A percentile compares a stretch with the other conserved stretches of the same genome.
Conservation (phyloP, 108 stramenopile species). For the Cyclostephanos invisitatus region DNA sequence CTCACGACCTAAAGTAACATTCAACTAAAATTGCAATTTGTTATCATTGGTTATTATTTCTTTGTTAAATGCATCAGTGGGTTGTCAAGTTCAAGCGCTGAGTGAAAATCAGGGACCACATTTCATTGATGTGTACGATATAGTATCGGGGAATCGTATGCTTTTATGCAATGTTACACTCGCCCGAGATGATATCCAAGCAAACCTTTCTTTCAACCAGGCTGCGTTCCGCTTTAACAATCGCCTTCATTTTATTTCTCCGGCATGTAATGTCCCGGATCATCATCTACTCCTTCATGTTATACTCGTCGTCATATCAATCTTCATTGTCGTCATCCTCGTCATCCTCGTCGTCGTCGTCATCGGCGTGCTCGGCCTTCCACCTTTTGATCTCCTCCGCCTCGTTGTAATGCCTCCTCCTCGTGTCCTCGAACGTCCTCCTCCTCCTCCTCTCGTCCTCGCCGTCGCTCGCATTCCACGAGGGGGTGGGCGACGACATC, state of each 20-base stretch:
- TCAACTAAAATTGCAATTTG: background rate
- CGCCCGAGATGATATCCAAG: too few relatives aligned
- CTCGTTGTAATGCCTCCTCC: conserved; percentile 90
- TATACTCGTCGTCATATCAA: background rate
- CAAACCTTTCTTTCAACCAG: too few relatives aligned
- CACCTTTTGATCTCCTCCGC: conserved; percentile 79
- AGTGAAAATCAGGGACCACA: background rate
- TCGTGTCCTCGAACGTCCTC: conserved; percentile 67
- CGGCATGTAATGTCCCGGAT: conserved; percentile 11
- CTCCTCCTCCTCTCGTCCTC: conserved; percentile 55
- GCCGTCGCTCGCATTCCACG: conserved; percentile 32
- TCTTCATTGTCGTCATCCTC: conserved; percentile 5
- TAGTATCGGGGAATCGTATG: too few relatives aligned
- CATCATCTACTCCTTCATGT: background rate
- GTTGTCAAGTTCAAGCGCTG: background rate
- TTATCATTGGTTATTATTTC: background rate
- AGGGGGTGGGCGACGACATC: conserved; percentile 42
- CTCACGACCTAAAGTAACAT: conserved; percentile 79
- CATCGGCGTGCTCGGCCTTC: conserved; percentile 65
- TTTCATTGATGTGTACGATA: too few relatives aligned
- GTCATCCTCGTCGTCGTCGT: conserved; percentile 49
- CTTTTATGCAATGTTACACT: too few relatives aligned
- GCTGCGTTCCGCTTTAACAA: too few relatives aligned
- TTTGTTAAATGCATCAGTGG: background rate
- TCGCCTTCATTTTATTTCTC: background rate